Evolutionary conservation across 495 filamentous ascomycete genomes (phyloP).

Genomic region (Lasiosphaeria miniovina): DNA sequence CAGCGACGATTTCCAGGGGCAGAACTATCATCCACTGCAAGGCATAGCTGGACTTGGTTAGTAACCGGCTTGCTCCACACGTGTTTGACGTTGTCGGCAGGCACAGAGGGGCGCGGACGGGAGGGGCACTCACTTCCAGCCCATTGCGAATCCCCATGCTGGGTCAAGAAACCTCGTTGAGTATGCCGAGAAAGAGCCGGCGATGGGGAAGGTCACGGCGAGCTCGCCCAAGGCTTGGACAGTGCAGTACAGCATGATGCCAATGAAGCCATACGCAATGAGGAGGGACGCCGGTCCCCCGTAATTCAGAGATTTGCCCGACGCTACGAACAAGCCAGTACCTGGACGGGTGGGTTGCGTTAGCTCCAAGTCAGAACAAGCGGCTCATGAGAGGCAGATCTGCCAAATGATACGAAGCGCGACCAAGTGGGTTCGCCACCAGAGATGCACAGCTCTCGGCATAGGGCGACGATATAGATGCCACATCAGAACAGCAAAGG

Average conservation of each 20-base stretch:
- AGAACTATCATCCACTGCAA: constrained; percentile 89
- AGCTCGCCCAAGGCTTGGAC: constrained; percentile 91
- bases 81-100: background rate
- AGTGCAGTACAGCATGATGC: constrained; percentile 87
- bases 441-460: no score
- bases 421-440: no score
- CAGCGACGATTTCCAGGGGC: constrained; percentile 87
- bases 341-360: constrained; percentile 43
- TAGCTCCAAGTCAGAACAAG: background rate
- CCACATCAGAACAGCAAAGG: background rate
- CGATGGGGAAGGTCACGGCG: constrained; percentile 85
- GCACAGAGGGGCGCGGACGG: background rate
- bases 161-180: constrained; percentile 91
- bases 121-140: constrained; percentile 69
- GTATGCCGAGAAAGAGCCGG: constrained; percentile 89
- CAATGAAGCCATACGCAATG: constrained; percentile 78
- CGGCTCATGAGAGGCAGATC: background rate
- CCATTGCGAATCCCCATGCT: constrained; percentile 97
- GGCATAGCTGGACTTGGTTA: constrained; percentile 59
- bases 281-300: constrained; percentile 86
- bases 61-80: background rate
- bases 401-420: no score
- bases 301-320: constrained; percentile 68
- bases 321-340: constrained; percentile 88
- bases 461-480: background rate